Base-by-base conservation (phyloP, 2,329 filamentous ascomycete species). In the Xylariaceae sp. region DNA sequence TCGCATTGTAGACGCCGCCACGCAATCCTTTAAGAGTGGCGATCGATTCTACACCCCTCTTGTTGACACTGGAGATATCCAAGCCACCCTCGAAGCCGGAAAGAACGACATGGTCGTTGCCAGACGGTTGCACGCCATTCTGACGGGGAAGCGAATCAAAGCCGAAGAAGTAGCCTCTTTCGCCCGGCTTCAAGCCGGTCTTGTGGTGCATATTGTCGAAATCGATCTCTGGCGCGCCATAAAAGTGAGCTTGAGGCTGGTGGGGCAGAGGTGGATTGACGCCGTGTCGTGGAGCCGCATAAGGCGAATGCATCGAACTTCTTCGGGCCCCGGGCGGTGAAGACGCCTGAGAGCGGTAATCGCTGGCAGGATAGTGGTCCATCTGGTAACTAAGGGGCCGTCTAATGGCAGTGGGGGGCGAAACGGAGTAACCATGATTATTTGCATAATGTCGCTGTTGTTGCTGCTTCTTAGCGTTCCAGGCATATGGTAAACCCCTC, bases 81-180 rank as follows among this genome's bases (percentile, higher is more conserved):
- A 97, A 71, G 1, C 87, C 87, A 48, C 90, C 90, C 71, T 96
- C 88, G 66, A 87, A 91, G 1, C 92, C 92, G 7, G 90, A 83
- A 3, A 96, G 74, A 50, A 92, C 77, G 30, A 89, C 84, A 72
- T 88, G 87, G 68, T 89, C 82, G 56, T 76, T 75, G 39, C 76
- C 76, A 57, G 74, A 68, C 13, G 66, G 66, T 56, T 72, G 71
- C 56, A 75, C 72, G 5, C 69, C 67, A 47, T 69, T 66, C 2
- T 74, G 72, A n/a, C 75, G 72, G 1, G 82, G 80, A 49, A 95
- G 78, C 2, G 80, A 85, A 71, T 96, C 92, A 68, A 96, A 92
- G 4, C 88, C 87, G 71, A 90, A 94, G 71, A 88, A 90, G 66
- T 89, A 91, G 6, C 89, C 90, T 50, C 82, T 82, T 44, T 87